phyloP scores from a whole-genome alignment of 1,284 basidiomycete species.

The Rhodotorula mucilaginosa region DNA sequence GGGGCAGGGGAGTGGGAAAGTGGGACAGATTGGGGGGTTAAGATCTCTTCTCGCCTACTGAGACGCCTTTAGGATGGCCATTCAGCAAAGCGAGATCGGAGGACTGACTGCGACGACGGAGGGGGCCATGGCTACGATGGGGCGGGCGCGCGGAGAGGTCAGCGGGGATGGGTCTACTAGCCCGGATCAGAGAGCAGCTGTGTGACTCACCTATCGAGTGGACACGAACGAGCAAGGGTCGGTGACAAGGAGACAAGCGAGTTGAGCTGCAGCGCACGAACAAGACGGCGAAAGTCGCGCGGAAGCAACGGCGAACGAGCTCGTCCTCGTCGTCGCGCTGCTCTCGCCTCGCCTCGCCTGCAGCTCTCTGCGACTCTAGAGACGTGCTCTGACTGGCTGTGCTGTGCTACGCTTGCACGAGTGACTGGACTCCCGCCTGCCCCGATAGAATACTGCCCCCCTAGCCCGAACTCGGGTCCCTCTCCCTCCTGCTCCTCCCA shows the following conservation, averaged over 20 bases:
- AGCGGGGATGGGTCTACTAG: background rate
- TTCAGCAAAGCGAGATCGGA: conserved; percentile 34
- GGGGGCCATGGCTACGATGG: conserved; percentile 32
- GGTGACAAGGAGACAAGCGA: background rate
- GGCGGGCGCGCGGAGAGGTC: background rate
- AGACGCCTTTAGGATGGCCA: conserved; percentile 24
- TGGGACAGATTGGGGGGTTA: background rate
- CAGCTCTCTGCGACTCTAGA: too few relatives aligned
- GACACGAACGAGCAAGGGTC: background rate
- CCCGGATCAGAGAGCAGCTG: background rate
- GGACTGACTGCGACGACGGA: conserved; percentile 32
- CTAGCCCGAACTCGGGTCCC: background rate
- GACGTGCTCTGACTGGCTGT: too few relatives aligned
- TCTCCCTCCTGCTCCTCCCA: background rate
- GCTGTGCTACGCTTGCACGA: background rate
- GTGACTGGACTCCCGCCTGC: background rate
- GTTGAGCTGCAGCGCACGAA: background rate
- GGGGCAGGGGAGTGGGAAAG: too few relatives aligned
- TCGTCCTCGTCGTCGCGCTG: background rate
- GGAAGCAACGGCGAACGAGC: background rate
- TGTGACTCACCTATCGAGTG: background rate
- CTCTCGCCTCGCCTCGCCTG: background rate
- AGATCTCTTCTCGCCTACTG: conserved; percentile 27
- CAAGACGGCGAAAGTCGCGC: background rate
- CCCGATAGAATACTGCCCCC: background rate